Evolutionary conservation across 2,329 filamentous ascomycete species (phyloP), one percentile per base, ranked within the genome.

Genomic region (Aspergillus hortae): DNA sequence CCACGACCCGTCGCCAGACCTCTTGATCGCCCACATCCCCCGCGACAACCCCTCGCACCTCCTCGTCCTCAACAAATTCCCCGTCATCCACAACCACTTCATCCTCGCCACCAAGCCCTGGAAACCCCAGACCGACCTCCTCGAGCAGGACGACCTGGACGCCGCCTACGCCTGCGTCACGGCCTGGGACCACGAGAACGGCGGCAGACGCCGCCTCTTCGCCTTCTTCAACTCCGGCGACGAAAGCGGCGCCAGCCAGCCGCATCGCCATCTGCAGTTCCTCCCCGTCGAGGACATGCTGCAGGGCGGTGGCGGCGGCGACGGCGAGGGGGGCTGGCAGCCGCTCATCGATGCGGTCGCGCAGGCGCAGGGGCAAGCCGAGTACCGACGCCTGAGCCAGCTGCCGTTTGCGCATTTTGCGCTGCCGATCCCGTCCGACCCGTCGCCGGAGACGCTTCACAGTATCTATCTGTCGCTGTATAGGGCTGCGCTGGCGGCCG

Each of bases 371-470:
- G 56, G 56, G 4, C 15, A 7, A 10, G 53, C 57, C n/a, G 52
- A 65, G 41, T 64, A 65, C 48, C 57, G 59, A 43, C 57, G 60
- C 11, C 54, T 68, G 7, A 56, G 59, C 2, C 56, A 60, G n/a
- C 55, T 82, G n/a, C 78, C 80, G 0, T 78, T 83, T 53, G 66
- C 70, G 10, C 75, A 80, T 52, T 82, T 78, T 60, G 76, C 74
- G 0, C 65, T 70, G 9, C 62, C 59, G 1, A 60, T 81, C 23
- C 69, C 74, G 0, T 51, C 58, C 1, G 66, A 75, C n/a, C 70
- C 76, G 1, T 72, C 71, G 1, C 62, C 70, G 0, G 59, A 70
- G 12, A 60, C 56, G 0, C 57, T 77, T 6, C 66, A 72, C 55
- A 41, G 57, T 1, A 69, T 68, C n/a, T 77, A 77, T 38, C 27